phyloP scores from a whole-genome alignment of 1,284 basidiomycete species.

The Puccinia polysora region DNA sequence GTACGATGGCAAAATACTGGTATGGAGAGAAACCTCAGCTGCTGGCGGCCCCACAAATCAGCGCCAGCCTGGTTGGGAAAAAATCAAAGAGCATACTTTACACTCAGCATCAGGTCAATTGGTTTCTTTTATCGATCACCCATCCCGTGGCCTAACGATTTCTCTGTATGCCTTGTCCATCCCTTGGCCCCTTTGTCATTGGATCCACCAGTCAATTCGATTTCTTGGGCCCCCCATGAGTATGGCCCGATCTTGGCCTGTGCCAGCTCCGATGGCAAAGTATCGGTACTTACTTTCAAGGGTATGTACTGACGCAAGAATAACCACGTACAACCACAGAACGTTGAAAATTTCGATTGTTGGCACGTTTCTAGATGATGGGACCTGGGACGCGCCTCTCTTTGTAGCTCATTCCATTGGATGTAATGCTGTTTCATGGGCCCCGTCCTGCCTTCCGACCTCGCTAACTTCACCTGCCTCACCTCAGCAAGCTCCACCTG shows the following conservation, averaged over 20 bases:
- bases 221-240: slow-evolving; percentile 97
- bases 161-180: not conserved
- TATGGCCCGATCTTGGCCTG: slow-evolving; percentile 94
- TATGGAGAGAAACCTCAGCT: slow-evolving; percentile 80
- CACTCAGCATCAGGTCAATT: slow-evolving; percentile 81
- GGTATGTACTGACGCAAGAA: slow-evolving; percentile 57
- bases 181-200: not conserved
- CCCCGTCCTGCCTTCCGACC: slow-evolving; percentile 80
- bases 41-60: slow-evolving; percentile 57
- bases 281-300: slow-evolving; percentile 95
- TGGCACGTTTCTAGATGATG: slow-evolving; percentile 71
- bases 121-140: not conserved
- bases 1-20: slow-evolving; percentile 95
- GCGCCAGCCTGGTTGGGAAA: slow-evolving; percentile 64
- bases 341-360: not conserved
- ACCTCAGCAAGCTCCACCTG: slow-evolving; percentile 33
- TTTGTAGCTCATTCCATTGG: slow-evolving; percentile 94
- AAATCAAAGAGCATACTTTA: slow-evolving; percentile 91
- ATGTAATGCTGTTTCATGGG: slow-evolving; percentile 97
- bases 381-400: slow-evolving; percentile 90
- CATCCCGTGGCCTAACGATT: not conserved
- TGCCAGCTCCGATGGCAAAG: slow-evolving; percentile 95
- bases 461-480: slow-evolving; percentile 58
- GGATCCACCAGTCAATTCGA: slow-evolving; percentile 84
- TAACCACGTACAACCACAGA: not conserved